These are phyloP conservation scores for Fraxinus velutina DNA, from an alignment of 305 asterid species.

Conservation along the genomic window DNA sequence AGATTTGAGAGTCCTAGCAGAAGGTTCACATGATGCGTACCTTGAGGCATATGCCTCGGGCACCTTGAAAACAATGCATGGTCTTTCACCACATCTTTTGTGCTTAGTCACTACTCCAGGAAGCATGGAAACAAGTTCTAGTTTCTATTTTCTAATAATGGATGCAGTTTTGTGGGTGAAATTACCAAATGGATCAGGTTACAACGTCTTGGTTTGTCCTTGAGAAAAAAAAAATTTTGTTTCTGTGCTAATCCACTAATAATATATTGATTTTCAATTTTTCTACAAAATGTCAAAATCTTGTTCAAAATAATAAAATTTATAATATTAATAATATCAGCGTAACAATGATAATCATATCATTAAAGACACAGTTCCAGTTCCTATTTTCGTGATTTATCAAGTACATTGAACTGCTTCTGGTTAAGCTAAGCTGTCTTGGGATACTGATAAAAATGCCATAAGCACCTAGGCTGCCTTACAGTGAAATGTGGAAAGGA, in stretches of 20 bases:
- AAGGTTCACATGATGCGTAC: neutral
- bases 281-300: neutral
- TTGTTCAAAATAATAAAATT: neutral
- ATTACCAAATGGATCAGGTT: neutral
- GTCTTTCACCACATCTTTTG: neutral
- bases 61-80: neutral
- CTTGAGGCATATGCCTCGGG: neutral
- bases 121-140: neutral
- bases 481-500: neutral
- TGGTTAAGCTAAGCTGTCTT: neutral
- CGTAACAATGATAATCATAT: neutral
- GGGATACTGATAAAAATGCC: neutral
- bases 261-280: neutral
- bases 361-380: neutral
- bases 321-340: neutral
- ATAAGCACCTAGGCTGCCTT: neutral
- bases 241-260: neutral
- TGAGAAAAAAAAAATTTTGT: neutral
- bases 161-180: neutral
- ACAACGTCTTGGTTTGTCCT: neutral
- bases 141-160: neutral
- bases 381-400: neutral
- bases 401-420: neutral
- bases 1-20: neutral
- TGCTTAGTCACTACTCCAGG: neutral